Conservation (phyloP, 2,329 filamentous ascomycete genomes). For the Colletotrichum euphorbiae region DNA sequence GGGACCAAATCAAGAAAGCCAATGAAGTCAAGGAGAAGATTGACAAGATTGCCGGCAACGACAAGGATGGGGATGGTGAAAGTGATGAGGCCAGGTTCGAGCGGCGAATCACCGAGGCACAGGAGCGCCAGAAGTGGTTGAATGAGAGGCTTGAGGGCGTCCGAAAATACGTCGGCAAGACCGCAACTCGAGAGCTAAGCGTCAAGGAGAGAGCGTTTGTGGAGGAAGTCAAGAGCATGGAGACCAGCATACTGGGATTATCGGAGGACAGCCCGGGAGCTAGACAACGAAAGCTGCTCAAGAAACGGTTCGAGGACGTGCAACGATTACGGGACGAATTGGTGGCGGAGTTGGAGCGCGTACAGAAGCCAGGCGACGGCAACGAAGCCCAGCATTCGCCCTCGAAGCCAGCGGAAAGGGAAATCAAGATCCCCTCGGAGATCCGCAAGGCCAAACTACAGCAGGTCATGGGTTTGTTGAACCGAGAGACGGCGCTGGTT, state of each 20-base stretch:
- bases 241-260: conserved; percentile 58
- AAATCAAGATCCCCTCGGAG: conserved; percentile 67
- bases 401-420: conserved; percentile 47
- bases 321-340: conserved; percentile 65
- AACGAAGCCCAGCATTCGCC: conserved; percentile 44
- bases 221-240: conserved; percentile 65
- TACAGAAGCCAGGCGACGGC: conserved; percentile 47
- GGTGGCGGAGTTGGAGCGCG: conserved; percentile 60
- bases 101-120: conserved; percentile 65
- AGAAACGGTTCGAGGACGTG: conserved; percentile 69
- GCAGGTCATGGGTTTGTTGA: conserved; percentile 72
- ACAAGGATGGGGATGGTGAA: conserved; percentile 62
- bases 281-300: conserved; percentile 57
- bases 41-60: conserved; percentile 72
- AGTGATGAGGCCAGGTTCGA: conserved; percentile 69
- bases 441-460: conserved; percentile 72
- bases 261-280: conserved; percentile 20
- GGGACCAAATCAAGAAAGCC: conserved; percentile 74
- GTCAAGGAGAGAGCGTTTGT: conserved; percentile 59
- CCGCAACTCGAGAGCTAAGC: conserved; percentile 56
- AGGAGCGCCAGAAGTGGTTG: conserved; percentile 67
- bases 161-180: conserved; percentile 56
- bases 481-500: conserved; percentile 75
- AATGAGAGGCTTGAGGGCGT: conserved; percentile 70
- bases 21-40: conserved; percentile 74